phyloP scores from a whole-genome alignment of 2,329 filamentous ascomycete genomes.

The Phialocephala subalpina region DNA sequence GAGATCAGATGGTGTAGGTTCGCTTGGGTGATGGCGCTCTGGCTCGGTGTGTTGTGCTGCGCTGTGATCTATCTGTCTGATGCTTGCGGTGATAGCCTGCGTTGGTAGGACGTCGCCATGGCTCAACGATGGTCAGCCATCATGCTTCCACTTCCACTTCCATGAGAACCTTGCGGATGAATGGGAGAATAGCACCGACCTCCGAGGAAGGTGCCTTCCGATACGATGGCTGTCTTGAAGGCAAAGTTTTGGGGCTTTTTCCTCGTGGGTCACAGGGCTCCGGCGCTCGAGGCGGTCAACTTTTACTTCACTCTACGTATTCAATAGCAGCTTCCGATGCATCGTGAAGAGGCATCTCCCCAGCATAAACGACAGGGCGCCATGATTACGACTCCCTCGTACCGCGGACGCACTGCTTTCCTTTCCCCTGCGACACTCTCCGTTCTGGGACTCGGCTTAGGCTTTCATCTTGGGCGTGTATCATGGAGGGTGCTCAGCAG shows the following conservation, averaged over 20 bases:
- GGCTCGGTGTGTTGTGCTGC: conserved; percentile 10
- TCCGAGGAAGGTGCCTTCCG: conserved; percentile 14
- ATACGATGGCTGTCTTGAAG: conserved; percentile 22
- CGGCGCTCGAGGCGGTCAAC: conserved; percentile 5
- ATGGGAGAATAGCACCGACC: conserved; percentile 23
- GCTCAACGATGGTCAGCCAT: conserved; percentile 7
- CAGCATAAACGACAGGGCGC: conserved; percentile 13
- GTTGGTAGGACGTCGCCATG: conserved; percentile 8
- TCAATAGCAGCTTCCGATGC: conserved; percentile 1
- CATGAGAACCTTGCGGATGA: conserved; percentile 18
- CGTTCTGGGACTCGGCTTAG: conserved; percentile 1
- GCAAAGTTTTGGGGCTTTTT: conserved; percentile 7
- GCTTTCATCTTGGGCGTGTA: conserved; percentile 6
- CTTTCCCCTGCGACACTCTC: background rate
- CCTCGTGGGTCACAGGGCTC: conserved; percentile 8
- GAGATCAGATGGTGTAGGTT: conserved; percentile 17
- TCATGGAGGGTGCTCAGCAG: conserved; percentile 11
- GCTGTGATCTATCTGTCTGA: conserved; percentile 8
- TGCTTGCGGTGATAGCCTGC: background rate
- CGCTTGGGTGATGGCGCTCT: background rate
- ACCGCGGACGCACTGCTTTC: conserved; percentile 1
- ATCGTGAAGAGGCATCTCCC: conserved; percentile 1
- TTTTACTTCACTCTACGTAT: background rate
- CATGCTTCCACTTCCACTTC: background rate
- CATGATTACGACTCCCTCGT: conserved; percentile 12